These are phyloP conservation scores for Umbelopsis sp. DNA, from an alignment of 192 early-diverging fungal genomes.

Conservation along the genomic window DNA sequence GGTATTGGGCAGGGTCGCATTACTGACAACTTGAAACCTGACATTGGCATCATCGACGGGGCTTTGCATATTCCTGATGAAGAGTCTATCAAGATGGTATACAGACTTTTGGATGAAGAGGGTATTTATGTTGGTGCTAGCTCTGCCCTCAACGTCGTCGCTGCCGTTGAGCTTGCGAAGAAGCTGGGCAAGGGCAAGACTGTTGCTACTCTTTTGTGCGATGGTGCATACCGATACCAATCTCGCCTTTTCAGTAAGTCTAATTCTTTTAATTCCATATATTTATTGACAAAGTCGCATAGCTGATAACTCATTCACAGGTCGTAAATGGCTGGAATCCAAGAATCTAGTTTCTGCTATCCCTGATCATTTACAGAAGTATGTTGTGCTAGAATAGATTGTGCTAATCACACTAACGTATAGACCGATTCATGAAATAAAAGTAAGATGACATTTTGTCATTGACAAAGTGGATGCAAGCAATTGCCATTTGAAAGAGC, in stretches of 20 bases:
- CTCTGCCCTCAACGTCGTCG: conserved; percentile 92
- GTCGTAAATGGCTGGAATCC: conserved; percentile 82
- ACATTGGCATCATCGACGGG: conserved; percentile 80
- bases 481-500: no score
- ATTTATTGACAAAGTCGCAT: neutral
- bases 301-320: conserved; percentile 21
- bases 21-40: conserved; percentile 85
- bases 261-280: neutral
- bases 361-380: conserved; percentile 85
- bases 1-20: conserved; percentile 94
- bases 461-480: no score
- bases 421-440: neutral
- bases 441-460: no score
- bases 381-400: conserved; percentile 67
- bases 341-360: conserved; percentile 80
- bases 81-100: conserved; percentile 84
- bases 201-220: conserved; percentile 87
- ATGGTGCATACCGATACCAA: conserved; percentile 89
- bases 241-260: conserved; percentile 77
- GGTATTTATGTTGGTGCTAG: conserved; percentile 93
- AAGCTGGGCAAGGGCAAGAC: conserved; percentile 75
- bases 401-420: neutral
- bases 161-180: conserved; percentile 90
- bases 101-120: conserved; percentile 89
- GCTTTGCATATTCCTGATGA: conserved; percentile 83